Evolutionary conservation across 2,329 filamentous ascomycete species (phyloP), one percentile per base, ranked within the genome.

Genomic region (Lasiodiplodia gonubiensis): DNA sequence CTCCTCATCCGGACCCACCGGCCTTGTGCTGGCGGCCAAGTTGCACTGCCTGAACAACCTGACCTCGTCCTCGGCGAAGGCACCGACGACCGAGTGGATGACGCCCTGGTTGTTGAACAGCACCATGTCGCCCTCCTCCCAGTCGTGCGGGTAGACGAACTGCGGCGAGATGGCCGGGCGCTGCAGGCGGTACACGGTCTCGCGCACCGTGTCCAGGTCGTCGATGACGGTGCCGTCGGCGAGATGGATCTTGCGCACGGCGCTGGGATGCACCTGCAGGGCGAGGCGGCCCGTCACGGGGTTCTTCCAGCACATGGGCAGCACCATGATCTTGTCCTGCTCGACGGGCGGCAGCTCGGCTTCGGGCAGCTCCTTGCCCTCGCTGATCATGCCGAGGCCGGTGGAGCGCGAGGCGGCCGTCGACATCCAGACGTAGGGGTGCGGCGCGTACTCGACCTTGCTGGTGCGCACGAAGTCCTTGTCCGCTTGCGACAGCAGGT

Each of bases 401-500:
- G 88, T 87, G 7, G 89, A 82, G 18, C 86, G 86, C 48, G 90
- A 89, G 72, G 86, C 87, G 54, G 91, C 89, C 27, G 82, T 76
- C 68, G 85, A 88, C 90, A 94, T 94, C 91, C 91, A 94, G 69
- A 94, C 87, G 77, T 94, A 94, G 5, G 91, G 91, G 72, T 94
- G 91, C 2, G 91, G 85, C 0, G 91, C 90, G 74, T 94, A 94
- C 78, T 93, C 90, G 54, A 92, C 85, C 68, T 83, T 86, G 23
- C 89, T 90, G 5, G 83, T 86, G 61, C 88, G 85, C 1, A 84
- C 90, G 71, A 93, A 91, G 53, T 85, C 83, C 76, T 92, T 86
- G 73, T 93, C 90, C 52, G 85, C 84, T 0, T 86, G 82, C 16
- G 86, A 89, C 11, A 94, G 83, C 14, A 85, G 75, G 59, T 91